Percentiles rank a stretch among this genome's conserved stretches.
These are phyloP conservation scores for Lanmaoa pseudosensibilis DNA, from an alignment of 768 basidiomycete genomes.

Conservation along the genomic window DNA sequence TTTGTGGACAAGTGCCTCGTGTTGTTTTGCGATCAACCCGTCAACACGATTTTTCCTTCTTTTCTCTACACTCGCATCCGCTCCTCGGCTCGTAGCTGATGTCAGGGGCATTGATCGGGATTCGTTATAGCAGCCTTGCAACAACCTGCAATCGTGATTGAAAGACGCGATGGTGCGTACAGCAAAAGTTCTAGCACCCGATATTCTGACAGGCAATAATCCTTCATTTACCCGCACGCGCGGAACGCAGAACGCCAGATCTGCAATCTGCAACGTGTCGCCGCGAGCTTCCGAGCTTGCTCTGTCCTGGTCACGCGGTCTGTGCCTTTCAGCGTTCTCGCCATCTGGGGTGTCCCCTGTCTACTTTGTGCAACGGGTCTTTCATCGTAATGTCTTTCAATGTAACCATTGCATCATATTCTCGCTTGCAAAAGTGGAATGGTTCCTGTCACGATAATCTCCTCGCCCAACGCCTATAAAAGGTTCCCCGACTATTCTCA, in stretches of 20 bases:
- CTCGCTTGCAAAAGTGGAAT: constrained; percentile 1
- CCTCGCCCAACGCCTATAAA: constrained; percentile 19
- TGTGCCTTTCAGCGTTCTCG: background rate
- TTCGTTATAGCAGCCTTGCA: background rate
- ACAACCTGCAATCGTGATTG: background rate
- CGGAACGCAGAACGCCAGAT: constrained; percentile 6
- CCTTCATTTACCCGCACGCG: constrained; percentile 3
- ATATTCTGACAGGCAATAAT: background rate
- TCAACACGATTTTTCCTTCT: background rate
- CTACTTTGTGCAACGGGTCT: constrained; percentile 17
- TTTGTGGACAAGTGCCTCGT: constrained; percentile 12
- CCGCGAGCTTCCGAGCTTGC: constrained; percentile 27
- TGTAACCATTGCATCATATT: too few relatives aligned
- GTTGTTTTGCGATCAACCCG: constrained; percentile 1
- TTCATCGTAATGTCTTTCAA: constrained; percentile 23
- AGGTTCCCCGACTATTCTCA: background rate
- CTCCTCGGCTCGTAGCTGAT: background rate
- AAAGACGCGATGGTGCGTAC: background rate
- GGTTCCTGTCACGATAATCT: background rate
- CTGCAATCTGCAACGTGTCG: constrained; percentile 20
- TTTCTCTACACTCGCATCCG: background rate
- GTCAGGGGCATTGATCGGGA: background rate
- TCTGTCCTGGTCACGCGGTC: constrained; percentile 27
- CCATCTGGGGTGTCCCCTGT: constrained; percentile 11
- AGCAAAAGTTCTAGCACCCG: background rate